A percentile compares a stretch with the other conserved stretches of the same genome.
Evolutionary conservation across 208 protist species (phyloP).

Genomic region (Leishmania tarentolae): DNA sequence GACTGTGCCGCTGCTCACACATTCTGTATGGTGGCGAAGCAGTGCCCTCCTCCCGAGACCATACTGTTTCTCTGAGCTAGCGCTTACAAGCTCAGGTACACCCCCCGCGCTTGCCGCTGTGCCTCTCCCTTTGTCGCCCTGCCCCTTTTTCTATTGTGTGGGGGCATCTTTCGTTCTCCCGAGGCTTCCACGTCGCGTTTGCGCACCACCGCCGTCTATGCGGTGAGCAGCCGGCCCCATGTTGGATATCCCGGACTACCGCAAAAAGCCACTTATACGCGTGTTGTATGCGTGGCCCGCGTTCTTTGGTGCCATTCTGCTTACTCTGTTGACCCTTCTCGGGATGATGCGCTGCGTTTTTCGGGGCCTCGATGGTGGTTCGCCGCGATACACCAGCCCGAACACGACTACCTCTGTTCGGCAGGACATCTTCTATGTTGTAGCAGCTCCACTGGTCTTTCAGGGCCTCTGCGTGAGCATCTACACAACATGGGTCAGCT

Average conservation of each 20-base stretch:
- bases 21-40: too few relatives aligned
- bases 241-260: conserved; percentile 28
- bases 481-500: conserved; percentile 74
- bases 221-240: neutral
- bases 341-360: conserved; percentile 20
- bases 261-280: conserved; percentile 34
- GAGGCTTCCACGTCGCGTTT: neutral
- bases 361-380: neutral
- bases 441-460: conserved; percentile 27
- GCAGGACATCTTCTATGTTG: conserved; percentile 40
- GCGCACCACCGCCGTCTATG: neutral
- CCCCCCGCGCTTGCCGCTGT: neutral
- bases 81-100: neutral
- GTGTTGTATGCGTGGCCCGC: conserved; percentile 68
- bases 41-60: neutral
- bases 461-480: conserved; percentile 46
- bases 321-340: conserved; percentile 36
- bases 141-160: neutral
- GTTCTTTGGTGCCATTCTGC: conserved; percentile 37
- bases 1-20: too few relatives aligned
- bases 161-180: neutral
- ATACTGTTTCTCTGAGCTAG: neutral
- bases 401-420: conserved; percentile 18
- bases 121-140: neutral
- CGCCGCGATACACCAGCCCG: conserved; percentile 4